Evolutionary conservation across 1,284 basidiomycete genomes (phyloP), one percentile per base, ranked within the genome.

Genomic region (Moesziomyces parantarcticus): DNA sequence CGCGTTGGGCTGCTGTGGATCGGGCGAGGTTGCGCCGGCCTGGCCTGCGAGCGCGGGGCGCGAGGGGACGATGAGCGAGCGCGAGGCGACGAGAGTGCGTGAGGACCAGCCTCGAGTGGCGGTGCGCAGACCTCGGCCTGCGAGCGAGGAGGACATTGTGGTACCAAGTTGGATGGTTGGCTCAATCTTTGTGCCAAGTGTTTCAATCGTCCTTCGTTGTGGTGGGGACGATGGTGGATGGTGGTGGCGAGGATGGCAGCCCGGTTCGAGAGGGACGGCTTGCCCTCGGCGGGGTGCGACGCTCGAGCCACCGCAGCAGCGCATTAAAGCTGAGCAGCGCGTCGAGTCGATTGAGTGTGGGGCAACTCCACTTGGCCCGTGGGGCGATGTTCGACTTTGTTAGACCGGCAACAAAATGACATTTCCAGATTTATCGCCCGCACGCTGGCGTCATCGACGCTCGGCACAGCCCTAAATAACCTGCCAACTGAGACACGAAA

Each of bases 31-130:
- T 10, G 58, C 29, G 16, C 23, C 25, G 7, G 47, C 32, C 40
- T 63, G 51, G 18, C 50, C 69, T n/a, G 54, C 50, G 8, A 54
- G 23, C 4, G 16, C 16, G 26, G 64, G 46, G 7, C 54, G 53
- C 5, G 64, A 67, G 11, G 70, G 70, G 16, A 64, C 44, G 58
- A 68, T 58, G 48, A 73, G 60, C 20, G 70, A 62, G 25, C 70
- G 63, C 13, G 60, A 67, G 20, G 56, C 48, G 6, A 55, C 51
- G 47, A 47, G 16, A 16, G 55, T 16, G 25, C 51, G 47, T 11
- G 63, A 3, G 6, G 59, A 55, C 51, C 56, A 51, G 39, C 46
- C 46, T 40, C 62, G 69, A 18, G 59, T 36, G 43, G 69, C 58
- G 7, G 63, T 23, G 40, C 63, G 58, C 21, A 72, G 44, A 39